phyloP scores from a whole-genome alignment of 306 rosid species.

The barrel medic (Medicago truncatula) region MtrunA17r5.0-ANR NC_053046.1:43426001-43426500 shows the following conservation, averaged over 20 bases:
- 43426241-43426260: conserved; percentile 88
- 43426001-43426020: conserved; percentile 58
- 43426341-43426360: conserved; percentile 7
- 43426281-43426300: not conserved
- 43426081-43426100: conserved; percentile 82
- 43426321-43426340: not conserved
- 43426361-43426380: conserved; percentile 56
- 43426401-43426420: conserved; percentile 96
- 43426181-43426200: conserved; percentile 94
- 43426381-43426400: conserved; percentile 96
- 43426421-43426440: conserved; percentile 87
- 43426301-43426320: not conserved
- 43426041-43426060: conserved; percentile 26
- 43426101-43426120: conserved; percentile 83
- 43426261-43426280: not conserved
- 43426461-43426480: conserved; percentile 98
- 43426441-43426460: conserved; percentile 97
- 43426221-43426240: conserved; percentile 98
- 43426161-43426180: conserved; percentile 97
- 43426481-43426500: conserved; percentile 92
- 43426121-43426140: conserved; percentile 89
- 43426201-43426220: conserved; percentile 88
- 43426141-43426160: conserved; percentile 95
- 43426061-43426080: conserved; percentile 30
- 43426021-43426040: not conserved